These are phyloP conservation scores for Dictyostelium capitatum DNA, from an alignment of 78 protist species.

Conservation along the genomic window DNA sequence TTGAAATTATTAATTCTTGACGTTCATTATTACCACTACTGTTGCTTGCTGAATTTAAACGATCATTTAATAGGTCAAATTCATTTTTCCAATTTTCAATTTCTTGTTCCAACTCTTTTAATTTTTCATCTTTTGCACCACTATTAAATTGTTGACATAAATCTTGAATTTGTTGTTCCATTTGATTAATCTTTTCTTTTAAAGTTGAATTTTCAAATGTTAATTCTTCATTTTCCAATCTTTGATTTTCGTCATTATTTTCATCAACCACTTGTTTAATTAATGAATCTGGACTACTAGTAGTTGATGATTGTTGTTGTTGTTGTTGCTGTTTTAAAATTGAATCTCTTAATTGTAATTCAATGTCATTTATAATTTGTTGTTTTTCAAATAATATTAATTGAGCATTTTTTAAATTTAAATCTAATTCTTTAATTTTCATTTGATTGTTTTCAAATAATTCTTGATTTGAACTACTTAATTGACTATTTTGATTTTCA, in stretches of 20 bases:
- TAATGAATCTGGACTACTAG: not conserved
- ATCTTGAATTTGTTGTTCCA: conserved; percentile 3
- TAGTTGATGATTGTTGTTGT: not conserved
- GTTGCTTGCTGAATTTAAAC: not conserved
- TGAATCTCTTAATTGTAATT: not conserved
- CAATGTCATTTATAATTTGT: conserved; percentile 14
- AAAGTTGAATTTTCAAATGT: not conserved
- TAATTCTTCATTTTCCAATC: not conserved
- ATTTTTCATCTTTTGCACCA: not conserved
- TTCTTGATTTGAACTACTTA: not conserved
- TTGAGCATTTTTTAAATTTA: not conserved
- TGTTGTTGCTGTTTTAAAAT: not conserved
- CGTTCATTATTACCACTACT: not conserved
- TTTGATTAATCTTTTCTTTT: conserved; percentile 7
- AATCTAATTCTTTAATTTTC: not conserved
- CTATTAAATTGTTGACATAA: not conserved
- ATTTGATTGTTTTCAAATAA: not conserved
- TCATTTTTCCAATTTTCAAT: conserved; percentile 20
- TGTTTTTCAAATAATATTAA: conserved; percentile 12
- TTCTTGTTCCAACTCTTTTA: not conserved
- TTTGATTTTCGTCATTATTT: not conserved
- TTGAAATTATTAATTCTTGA: not conserved
- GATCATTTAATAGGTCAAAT: not conserved
- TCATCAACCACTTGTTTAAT: not conserved
- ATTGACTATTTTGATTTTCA: too few relatives aligned